Percentiles rank a stretch among this genome's conserved stretches.
phyloP scores from a whole-genome alignment of 108 stramenopile species.

The Epithemia pelagica region DNA sequence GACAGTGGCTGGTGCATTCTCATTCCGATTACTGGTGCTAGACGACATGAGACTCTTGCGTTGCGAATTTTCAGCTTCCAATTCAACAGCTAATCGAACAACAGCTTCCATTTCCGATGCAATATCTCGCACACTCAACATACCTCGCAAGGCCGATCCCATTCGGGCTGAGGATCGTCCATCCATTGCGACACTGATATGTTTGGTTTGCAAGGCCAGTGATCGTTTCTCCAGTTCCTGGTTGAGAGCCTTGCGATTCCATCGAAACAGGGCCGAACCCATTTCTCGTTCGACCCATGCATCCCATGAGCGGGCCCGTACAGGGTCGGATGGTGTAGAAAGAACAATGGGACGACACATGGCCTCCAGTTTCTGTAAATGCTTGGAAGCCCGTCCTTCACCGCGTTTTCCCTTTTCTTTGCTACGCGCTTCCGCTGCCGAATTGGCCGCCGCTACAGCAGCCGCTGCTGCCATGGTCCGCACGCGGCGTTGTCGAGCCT shows the following conservation, averaged over 20 bases:
- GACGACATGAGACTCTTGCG: slow-evolving; percentile 17
- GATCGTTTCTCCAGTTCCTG: slow-evolving; percentile 38
- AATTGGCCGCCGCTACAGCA: slow-evolving; percentile 52
- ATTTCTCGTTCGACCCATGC: slow-evolving; percentile 70
- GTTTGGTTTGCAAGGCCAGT: slow-evolving; percentile 44
- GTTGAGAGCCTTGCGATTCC: slow-evolving; percentile 57
- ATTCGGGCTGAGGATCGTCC: slow-evolving; percentile 57
- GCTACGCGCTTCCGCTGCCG: slow-evolving; percentile 23
- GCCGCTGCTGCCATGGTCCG: slow-evolving; percentile 73
- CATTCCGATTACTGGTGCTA: neutral
- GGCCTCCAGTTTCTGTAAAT: slow-evolving; percentile 55
- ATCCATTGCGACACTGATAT: slow-evolving; percentile 22
- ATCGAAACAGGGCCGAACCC: slow-evolving; percentile 63
- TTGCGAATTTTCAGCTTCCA: slow-evolving; percentile 75
- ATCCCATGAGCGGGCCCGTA: slow-evolving; percentile 70
- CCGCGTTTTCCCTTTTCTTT: slow-evolving; percentile 10
- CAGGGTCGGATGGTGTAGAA: slow-evolving; percentile 69
- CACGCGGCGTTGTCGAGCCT: slow-evolving; percentile 30
- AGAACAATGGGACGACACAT: slow-evolving; percentile 59
- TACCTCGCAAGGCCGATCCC: slow-evolving; percentile 66
- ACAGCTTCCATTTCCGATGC: slow-evolving; percentile 57
- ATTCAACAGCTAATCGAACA: slow-evolving; percentile 76
- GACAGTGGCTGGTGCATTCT: slow-evolving; percentile 5
- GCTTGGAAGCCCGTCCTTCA: slow-evolving; percentile 42
- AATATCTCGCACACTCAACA: slow-evolving; percentile 76